Evolutionary conservation across 768 basidiomycete species (phyloP).

Genomic region (Amanita rimosa): DNA sequence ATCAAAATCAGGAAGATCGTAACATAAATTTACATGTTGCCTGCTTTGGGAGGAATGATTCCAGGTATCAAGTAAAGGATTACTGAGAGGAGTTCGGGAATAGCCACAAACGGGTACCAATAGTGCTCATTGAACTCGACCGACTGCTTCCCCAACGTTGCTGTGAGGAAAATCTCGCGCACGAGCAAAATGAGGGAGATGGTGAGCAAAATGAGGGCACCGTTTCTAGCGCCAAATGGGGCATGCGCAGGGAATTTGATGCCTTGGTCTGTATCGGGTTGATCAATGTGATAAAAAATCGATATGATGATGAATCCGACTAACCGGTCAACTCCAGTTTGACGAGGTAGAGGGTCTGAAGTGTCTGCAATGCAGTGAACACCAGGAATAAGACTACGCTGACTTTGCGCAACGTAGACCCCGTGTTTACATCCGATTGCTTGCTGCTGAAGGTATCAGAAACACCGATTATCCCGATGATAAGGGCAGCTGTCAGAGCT

Average conservation of each 20-base stretch:
- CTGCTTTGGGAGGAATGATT: constrained; percentile 18
- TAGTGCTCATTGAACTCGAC: constrained; percentile 21
- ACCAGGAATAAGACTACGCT: constrained; percentile 26
- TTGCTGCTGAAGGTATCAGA: constrained; percentile 10
- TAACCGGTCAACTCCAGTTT: constrained; percentile 13
- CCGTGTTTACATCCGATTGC: constrained; percentile 8
- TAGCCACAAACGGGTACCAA: constrained; percentile 30
- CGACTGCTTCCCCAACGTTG: constrained; percentile 16
- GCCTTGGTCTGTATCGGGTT: constrained; percentile 1
- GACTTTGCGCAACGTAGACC: constrained; percentile 18
- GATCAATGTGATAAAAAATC: neutral
- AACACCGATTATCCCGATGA: constrained; percentile 21
- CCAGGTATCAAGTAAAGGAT: constrained; percentile 16
- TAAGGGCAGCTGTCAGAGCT: constrained; percentile 17
- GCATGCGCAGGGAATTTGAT: neutral
- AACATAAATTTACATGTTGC: neutral
- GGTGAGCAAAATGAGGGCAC: constrained; percentile 17
- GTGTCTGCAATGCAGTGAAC: constrained; percentile 21
- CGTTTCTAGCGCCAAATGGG: constrained; percentile 18
- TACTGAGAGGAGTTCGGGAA: constrained; percentile 28
- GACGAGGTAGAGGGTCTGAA: constrained; percentile 17
- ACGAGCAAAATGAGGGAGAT: constrained; percentile 26
- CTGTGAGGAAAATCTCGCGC: constrained; percentile 25
- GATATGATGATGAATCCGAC: neutral
- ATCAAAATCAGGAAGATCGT: neutral